Conservation (phyloP, 2,329 filamentous ascomycete species). For the Neurospora sp. region DNA sequence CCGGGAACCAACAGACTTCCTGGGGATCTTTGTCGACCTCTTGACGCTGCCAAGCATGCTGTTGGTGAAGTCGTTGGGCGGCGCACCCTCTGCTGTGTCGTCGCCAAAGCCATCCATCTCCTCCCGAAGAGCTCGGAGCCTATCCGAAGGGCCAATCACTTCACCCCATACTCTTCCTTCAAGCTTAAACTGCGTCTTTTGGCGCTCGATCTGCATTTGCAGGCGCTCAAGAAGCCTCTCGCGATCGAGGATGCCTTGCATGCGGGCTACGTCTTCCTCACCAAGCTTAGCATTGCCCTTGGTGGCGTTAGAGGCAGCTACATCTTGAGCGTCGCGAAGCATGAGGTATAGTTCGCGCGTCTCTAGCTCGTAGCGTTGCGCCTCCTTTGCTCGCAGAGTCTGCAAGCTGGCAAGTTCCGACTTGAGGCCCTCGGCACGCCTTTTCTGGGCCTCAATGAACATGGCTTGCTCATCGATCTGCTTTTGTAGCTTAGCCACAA, state of each 20-base stretch:
- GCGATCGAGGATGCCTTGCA: slow-evolving; percentile 88
- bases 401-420: slow-evolving; percentile 83
- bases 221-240: slow-evolving; percentile 87
- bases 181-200: slow-evolving; percentile 95
- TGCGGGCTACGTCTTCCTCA: slow-evolving; percentile 61
- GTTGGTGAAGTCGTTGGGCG: slow-evolving; percentile 56
- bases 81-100: slow-evolving; percentile 38
- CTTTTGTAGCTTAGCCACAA: slow-evolving; percentile 86
- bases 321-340: slow-evolving; percentile 93
- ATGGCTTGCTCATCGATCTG: slow-evolving; percentile 88
- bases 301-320: slow-evolving; percentile 74
- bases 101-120: slow-evolving; percentile 67
- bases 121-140: slow-evolving; percentile 82
- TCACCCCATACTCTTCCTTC: slow-evolving; percentile 89
- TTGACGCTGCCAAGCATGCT: slow-evolving; percentile 66
- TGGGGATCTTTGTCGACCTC: slow-evolving; percentile 46
- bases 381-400: slow-evolving; percentile 75
- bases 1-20: slow-evolving; percentile 39
- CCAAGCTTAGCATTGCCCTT: slow-evolving; percentile 45
- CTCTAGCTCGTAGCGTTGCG: slow-evolving; percentile 91
- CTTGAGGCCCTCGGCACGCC: slow-evolving; percentile 81
- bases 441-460: slow-evolving; percentile 79
- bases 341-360: slow-evolving; percentile 96
- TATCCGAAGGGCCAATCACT: slow-evolving; percentile 74
- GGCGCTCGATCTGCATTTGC: slow-evolving; percentile 89